A percentile compares a stretch with the other conserved stretches of the same genome.
These are phyloP conservation scores for Candida frijolesensis DNA, from an alignment of 1,139 yeast species.

Conservation along the genomic window DNA sequence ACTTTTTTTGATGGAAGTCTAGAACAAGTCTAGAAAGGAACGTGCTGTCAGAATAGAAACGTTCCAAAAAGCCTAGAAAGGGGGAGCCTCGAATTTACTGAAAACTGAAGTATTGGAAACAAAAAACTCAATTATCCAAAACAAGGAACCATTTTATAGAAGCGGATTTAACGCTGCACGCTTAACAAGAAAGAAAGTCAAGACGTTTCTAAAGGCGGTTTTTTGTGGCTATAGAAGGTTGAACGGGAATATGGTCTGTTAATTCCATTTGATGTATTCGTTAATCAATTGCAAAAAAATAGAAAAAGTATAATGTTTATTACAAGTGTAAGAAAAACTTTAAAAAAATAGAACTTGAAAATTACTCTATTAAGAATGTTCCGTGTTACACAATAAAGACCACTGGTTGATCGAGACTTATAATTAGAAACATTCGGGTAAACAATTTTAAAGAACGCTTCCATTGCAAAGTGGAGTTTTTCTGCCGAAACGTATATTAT, in stretches of 20 bases:
- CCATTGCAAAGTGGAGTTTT: background rate
- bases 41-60: too few species aligned
- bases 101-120: background rate
- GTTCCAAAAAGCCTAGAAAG: too few species aligned
- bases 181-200: too few species aligned
- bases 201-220: too few species aligned
- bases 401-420: background rate
- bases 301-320: background rate
- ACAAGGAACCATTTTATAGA: background rate
- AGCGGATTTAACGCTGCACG: too few species aligned
- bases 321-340: background rate
- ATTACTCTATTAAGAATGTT: constrained; percentile 1
- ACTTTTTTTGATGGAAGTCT: too few species aligned
- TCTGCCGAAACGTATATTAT: background rate
- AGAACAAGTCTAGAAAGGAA: too few species aligned
- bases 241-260: background rate
- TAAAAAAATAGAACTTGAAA: background rate
- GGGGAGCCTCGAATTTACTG: background rate
- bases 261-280: background rate
- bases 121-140: background rate
- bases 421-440: background rate
- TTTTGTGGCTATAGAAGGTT: background rate
- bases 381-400: background rate
- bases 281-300: too few species aligned
- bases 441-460: background rate